A percentile compares a stretch with the other conserved stretches of the same genome.
Evolutionary conservation across 192 early-diverging fungal species (phyloP).

Genomic region (Linnemannia exigua): DNA sequence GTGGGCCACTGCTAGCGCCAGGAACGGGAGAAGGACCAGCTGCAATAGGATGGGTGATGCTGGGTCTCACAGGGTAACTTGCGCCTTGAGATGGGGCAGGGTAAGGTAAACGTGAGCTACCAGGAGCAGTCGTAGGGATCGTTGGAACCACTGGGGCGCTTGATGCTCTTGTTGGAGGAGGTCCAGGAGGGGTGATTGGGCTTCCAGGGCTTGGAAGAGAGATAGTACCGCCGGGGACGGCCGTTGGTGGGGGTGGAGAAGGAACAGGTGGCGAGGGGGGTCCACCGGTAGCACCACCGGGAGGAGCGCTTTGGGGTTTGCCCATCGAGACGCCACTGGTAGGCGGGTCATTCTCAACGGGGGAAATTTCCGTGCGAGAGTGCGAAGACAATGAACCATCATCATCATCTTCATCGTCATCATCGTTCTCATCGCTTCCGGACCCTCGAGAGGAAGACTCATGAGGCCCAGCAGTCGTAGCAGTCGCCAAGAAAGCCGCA

Average conservation of each 20-base stretch:
- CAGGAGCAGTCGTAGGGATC: constrained; percentile 3
- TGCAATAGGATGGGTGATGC: background rate
- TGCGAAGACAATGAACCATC: background rate
- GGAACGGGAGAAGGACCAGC: background rate
- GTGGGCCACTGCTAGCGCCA: background rate
- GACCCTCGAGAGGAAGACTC: too few species aligned
- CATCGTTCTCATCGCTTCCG: too few species aligned
- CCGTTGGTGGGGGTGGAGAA: background rate
- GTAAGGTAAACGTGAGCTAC: background rate
- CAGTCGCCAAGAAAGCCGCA: constrained; percentile 22
- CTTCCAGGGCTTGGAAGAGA: background rate
- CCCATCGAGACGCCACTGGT: constrained; percentile 7
- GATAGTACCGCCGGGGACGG: background rate
- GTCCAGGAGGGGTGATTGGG: background rate
- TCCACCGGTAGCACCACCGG: constrained; percentile 12
- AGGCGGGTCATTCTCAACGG: constrained; percentile 28
- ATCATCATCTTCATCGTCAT: background rate
- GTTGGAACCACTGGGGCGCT: background rate
- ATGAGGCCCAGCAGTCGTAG: background rate
- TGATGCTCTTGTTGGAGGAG: background rate
- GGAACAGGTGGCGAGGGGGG: background rate
- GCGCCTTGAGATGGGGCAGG: background rate
- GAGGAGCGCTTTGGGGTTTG: background rate
- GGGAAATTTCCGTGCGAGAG: constrained; percentile 5
- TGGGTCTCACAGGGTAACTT: background rate